Evolutionary conservation across 257 asterid species (phyloP).

Genomic region (Penstemon newberryi): DNA sequence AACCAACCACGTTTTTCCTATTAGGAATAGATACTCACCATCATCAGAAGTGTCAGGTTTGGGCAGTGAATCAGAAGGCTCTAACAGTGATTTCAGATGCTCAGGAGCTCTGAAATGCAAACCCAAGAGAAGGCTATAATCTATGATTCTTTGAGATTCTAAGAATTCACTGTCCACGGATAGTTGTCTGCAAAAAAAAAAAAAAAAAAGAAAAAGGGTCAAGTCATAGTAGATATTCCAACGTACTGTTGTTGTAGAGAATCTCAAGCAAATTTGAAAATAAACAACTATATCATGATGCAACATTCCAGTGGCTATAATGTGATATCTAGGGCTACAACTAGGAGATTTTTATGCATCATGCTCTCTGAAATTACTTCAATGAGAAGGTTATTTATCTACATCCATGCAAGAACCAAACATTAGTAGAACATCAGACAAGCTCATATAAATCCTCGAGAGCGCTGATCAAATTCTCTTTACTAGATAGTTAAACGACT

Average conservation of each 20-base stretch:
- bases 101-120: conserved; percentile 97
- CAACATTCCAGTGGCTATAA: too few relatives aligned
- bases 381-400: neutral
- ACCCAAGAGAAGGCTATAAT: conserved; percentile 91
- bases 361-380: neutral
- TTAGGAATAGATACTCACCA: conserved; percentile 45
- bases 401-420: neutral
- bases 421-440: too few relatives aligned
- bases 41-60: conserved; percentile 41
- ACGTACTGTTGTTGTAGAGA: conserved; percentile 10
- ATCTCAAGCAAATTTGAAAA: conserved; percentile 7
- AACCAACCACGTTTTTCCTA: neutral
- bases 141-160: conserved; percentile 85
- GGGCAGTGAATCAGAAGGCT: conserved; percentile 56
- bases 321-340: too few relatives aligned
- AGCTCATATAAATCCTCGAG: too few relatives aligned
- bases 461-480: too few relatives aligned
- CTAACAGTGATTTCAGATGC: conserved; percentile 62
- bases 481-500: too few relatives aligned
- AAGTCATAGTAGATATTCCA: neutral
- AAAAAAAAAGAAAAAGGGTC: neutral
- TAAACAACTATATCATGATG: neutral
- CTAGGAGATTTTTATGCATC: neutral
- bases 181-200: conserved; percentile 60
- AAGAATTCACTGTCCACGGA: conserved; percentile 72